A percentile compares a stretch with the other conserved stretches of the same genome.
Evolutionary conservation across 352 stramenopile species (phyloP).

Genomic region (Phytopythium montanum): DNA sequence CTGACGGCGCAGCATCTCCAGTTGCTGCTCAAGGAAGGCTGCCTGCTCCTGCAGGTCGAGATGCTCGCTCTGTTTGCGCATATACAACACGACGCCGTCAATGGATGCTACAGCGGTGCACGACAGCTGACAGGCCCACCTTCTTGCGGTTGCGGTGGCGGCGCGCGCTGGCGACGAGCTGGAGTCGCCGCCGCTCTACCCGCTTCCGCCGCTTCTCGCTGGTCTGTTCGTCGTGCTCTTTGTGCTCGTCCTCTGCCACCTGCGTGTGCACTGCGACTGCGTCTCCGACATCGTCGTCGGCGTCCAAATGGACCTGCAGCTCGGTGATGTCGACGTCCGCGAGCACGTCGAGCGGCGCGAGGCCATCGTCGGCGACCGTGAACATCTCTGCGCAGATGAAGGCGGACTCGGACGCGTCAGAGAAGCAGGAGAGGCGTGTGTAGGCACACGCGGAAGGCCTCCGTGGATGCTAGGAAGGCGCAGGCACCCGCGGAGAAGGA

Average conservation of each 20-base stretch:
- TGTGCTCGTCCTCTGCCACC: neutral
- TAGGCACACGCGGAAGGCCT: too few relatives aligned
- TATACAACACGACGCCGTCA: neutral
- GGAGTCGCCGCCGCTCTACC: conserved; percentile 2
- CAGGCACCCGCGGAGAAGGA: too few relatives aligned
- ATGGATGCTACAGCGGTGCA: neutral
- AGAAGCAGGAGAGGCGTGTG: neutral
- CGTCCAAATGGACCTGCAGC: neutral
- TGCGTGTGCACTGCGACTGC: neutral
- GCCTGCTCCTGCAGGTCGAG: conserved; percentile 18
- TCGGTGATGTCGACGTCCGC: conserved; percentile 4
- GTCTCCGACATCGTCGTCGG: neutral
- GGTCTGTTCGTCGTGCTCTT: neutral
- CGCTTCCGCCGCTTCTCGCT: neutral
- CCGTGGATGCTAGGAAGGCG: too few relatives aligned
- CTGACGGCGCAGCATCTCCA: conserved; percentile 17
- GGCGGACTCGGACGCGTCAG: neutral
- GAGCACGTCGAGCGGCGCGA: neutral
- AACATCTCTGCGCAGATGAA: neutral
- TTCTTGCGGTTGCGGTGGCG: conserved; percentile 33
- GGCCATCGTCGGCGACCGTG: neutral
- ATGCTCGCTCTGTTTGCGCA: conserved; percentile 15
- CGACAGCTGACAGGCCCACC: neutral
- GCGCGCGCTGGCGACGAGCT: conserved; percentile 20
- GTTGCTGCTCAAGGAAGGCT: conserved; percentile 14